Evolutionary conservation across 805 yeast genomes (phyloP), one percentile per base, ranked within the genome.

Genomic region (Scheffersomyces stipitis): DNA sequence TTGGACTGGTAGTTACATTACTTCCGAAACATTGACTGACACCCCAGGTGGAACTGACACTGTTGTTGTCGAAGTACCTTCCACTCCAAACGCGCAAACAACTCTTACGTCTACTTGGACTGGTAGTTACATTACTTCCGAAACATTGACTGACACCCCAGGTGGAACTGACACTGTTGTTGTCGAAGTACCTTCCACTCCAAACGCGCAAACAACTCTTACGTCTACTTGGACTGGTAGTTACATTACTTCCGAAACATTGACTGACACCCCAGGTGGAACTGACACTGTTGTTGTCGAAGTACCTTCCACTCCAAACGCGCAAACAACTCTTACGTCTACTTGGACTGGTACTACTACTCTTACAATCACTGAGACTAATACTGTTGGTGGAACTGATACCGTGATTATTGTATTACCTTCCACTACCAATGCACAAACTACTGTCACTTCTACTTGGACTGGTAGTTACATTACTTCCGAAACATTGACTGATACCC

Each of bases 21-120:
- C 26, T 12, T 29, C 40, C 16, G n/a, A 29, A 10, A 29, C 38
- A 1, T 13, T 17, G 7, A 22, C 41, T 4, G 45, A 30, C 15
- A 30, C 37, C 13, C 37, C 31, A 13, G 43, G 15, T 18, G 33
- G 22, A 9, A 41, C 45, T 7, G 34, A 17, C 14, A 22, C 53
- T 9, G 49, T 46, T 10, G n/a, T 44, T 16, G 36, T 48, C 15
- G 40, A 42, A 12, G 31, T 37, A 4, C 52, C 53, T 32, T 12
- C 44, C 43, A n/a, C n/a, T n/a, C n/a, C n/a, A n/a, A 26, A 32
- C 42, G 10, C 24, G 7, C 24, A 20, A 10, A 38, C 36, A 4
- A 41, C 47, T 1, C 15, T 39, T 15, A 45, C 51, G 12, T 23
- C 39, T 5, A 36, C 45, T 10, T 20, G 24, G 7, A 41, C 42